These are phyloP conservation scores for Trypanosoma theileri DNA, from an alignment of 208 protist species.

Conservation along the genomic window DNA sequence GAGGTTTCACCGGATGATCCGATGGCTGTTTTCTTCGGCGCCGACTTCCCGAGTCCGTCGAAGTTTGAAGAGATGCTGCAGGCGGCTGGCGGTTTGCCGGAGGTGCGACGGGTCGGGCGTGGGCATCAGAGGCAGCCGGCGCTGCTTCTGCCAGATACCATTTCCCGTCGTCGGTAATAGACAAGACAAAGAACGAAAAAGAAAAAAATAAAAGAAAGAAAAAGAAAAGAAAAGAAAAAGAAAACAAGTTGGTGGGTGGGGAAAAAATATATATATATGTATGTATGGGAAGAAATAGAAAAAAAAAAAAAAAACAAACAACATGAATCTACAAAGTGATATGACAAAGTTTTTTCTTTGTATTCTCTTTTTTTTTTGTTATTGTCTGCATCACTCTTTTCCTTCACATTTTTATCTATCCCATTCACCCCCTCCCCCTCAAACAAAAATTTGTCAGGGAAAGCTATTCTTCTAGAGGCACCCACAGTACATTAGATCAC, in stretches of 20 bases:
- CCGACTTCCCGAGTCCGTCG: conserved; percentile 78
- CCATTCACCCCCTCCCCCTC: not conserved
- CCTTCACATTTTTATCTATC: not conserved
- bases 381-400: not conserved
- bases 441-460: not conserved
- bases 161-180: conserved; percentile 55
- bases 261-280: no score
- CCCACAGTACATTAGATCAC: conserved; percentile 12
- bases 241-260: not conserved
- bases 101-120: conserved; percentile 39
- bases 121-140: conserved; percentile 51
- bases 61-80: conserved; percentile 90
- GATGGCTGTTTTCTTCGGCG: conserved; percentile 86
- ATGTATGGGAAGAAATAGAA: not conserved
- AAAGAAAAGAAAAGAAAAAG: not conserved
- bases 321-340: not conserved
- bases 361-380: not conserved
- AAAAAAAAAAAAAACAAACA: not conserved
- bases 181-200: no score
- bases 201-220: not conserved
- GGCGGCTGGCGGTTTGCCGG: conserved; percentile 67
- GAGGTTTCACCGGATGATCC: conserved; percentile 45
- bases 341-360: not conserved
- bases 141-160: conserved; percentile 66
- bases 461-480: not conserved